Evolutionary conservation across 306 rosid genomes (phyloP), one percentile per base, ranked within the genome.

Genomic region (Hippophae tibetana): DNA sequence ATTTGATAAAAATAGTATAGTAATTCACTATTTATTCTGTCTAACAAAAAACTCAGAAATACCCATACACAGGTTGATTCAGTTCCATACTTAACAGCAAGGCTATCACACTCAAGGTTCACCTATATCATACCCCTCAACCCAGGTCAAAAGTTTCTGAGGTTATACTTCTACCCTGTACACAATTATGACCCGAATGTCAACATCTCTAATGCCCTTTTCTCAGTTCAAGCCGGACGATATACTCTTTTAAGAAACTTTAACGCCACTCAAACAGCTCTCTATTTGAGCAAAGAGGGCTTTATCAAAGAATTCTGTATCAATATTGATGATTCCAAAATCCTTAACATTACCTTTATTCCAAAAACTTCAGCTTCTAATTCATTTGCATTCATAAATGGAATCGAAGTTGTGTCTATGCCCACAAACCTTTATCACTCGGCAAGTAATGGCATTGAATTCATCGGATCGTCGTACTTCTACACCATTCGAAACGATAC

Each of bases 211-310:
- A 40, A 65, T 0, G 67, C 83, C 44, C 65, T 57, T 43, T 86
- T 83, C 68, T 76, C 84, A 3, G 89, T 86, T 43, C 70, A 68
- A 78, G 57, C 68, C 1, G 76, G 74, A 38, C 47, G 40, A 14
- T 82, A 66, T 54, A 82, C 84, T 48, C 78, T 82, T 7, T 56
- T 82, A 0, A 64, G 45, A 7, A 46, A 83, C 56, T 86, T 82
- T 70, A 80, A 59, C 43, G 74, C 86, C 13, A 69, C 73, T 7
- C 52, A 47, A 59, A 61, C 55, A 6, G 76, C 82, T 8, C 8
- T 62, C 23, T 79, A 68, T 12, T 69, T 25, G 1, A 18, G 0
- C 0, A 1, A 5, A 1, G 42, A 7, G 9, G 9, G 63, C 47
- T 2, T 82, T 1, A 0, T 58, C 2, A 75, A 11, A 56, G 95